Conservation (phyloP, 2,329 filamentous ascomycete genomes). For the Stachybotrys echinatus region DNA sequence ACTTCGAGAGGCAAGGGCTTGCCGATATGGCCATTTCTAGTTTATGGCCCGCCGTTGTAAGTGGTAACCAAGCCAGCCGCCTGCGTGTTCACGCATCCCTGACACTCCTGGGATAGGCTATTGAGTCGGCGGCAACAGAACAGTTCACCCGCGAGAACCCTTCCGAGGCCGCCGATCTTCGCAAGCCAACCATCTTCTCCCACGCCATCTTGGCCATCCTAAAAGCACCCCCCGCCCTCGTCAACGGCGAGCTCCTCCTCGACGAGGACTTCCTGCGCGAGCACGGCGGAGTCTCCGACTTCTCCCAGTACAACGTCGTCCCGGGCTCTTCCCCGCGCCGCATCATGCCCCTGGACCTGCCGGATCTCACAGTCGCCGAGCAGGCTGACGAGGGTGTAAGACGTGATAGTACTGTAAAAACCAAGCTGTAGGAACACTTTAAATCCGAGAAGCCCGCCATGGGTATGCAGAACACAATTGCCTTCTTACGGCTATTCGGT, state of each 20-base stretch:
- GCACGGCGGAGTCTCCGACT: conserved; percentile 61
- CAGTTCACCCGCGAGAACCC: conserved; percentile 39
- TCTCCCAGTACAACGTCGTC: conserved; percentile 67
- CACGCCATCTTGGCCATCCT: conserved; percentile 74
- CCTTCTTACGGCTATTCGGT: too few species aligned
- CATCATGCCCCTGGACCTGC: conserved; percentile 71
- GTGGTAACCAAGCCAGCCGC: conserved; percentile 24
- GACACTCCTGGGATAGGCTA: conserved; percentile 32
- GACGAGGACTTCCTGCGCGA: conserved; percentile 77
- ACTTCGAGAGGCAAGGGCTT: conserved; percentile 63
- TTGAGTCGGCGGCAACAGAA: conserved; percentile 71
- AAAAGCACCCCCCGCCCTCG: conserved; percentile 46
- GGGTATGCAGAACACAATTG: background rate
- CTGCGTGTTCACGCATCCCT: background rate
- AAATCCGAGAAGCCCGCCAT: background rate
- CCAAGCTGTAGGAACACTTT: conserved; percentile 31
- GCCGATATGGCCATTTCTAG: conserved; percentile 70
- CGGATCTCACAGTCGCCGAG: conserved; percentile 66
- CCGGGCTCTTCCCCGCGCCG: conserved; percentile 58
- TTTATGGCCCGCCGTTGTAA: conserved; percentile 73
- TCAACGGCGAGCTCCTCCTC: conserved; percentile 68
- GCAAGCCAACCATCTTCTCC: conserved; percentile 69
- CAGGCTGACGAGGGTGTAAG: conserved; percentile 74
- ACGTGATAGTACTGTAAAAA: conserved; percentile 55
- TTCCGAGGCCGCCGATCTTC: conserved; percentile 50